Evolutionary conservation across 2,329 filamentous ascomycete species (phyloP).

Genomic region (Penicillium paneum): DNA sequence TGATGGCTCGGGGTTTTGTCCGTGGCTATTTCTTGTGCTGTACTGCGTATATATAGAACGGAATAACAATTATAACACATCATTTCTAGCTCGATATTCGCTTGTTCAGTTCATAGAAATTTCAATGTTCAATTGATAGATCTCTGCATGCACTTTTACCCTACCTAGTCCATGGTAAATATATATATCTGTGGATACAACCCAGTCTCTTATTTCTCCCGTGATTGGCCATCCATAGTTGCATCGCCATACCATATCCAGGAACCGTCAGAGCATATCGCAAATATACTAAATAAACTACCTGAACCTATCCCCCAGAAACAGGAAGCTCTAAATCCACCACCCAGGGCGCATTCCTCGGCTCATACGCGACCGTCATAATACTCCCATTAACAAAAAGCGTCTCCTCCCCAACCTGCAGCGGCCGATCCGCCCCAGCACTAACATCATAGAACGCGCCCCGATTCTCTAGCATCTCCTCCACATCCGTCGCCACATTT

Average conservation of each 20-base stretch:
- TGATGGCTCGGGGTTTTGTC: background rate
- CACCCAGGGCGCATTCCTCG: constrained; percentile 54
- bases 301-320: background rate
- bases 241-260: background rate
- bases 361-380: constrained; percentile 49
- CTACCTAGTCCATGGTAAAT: background rate
- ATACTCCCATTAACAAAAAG: constrained; percentile 59
- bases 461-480: constrained; percentile 32
- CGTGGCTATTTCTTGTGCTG: background rate
- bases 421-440: constrained; percentile 19
- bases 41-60: background rate
- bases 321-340: constrained; percentile 52
- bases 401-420: constrained; percentile 51
- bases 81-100: background rate
- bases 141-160: background rate
- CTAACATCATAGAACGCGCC: constrained; percentile 38
- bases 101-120: background rate
- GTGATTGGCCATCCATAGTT: too few species aligned
- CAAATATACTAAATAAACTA: background rate
- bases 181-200: background rate
- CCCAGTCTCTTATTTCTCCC: background rate
- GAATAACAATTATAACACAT: background rate
- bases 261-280: background rate
- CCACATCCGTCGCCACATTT: constrained; percentile 22
- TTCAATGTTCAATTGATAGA: background rate